These are phyloP conservation scores for Fusarium euwallaceae DNA, from an alignment of 2,329 filamentous ascomycete species.

Conservation along the genomic window DNA sequence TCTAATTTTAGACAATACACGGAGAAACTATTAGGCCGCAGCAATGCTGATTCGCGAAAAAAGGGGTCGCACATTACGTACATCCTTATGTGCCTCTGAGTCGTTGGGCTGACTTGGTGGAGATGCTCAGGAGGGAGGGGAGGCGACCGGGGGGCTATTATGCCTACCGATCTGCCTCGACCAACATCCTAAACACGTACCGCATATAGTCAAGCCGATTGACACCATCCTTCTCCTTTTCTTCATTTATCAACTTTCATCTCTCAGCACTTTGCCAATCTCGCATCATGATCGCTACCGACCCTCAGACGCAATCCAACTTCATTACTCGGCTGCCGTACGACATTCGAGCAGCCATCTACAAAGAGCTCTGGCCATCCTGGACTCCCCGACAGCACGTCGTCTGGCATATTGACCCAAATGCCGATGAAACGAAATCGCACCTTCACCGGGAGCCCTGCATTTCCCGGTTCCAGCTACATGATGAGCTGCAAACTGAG, in stretches of 20 bases:
- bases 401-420: neutral
- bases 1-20: neutral
- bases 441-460: neutral
- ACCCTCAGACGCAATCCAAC: neutral
- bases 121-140: neutral
- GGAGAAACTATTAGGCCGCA: neutral
- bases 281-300: neutral
- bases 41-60: neutral
- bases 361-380: neutral
- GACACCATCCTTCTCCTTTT: neutral
- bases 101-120: neutral
- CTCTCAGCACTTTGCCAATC: neutral
- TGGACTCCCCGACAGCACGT: neutral
- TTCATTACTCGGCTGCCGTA: neutral
- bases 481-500: neutral
- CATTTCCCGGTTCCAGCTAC: neutral
- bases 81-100: neutral
- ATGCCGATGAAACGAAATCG: neutral
- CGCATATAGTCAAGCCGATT: neutral
- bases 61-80: neutral
- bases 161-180: neutral
- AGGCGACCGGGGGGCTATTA: neutral
- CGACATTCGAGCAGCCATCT: conserved; percentile 1
- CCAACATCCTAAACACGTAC: neutral
- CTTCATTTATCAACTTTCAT: neutral